phyloP scores from a whole-genome alignment of 306 rosid species.

The Acacia crassicarpa region DNA sequence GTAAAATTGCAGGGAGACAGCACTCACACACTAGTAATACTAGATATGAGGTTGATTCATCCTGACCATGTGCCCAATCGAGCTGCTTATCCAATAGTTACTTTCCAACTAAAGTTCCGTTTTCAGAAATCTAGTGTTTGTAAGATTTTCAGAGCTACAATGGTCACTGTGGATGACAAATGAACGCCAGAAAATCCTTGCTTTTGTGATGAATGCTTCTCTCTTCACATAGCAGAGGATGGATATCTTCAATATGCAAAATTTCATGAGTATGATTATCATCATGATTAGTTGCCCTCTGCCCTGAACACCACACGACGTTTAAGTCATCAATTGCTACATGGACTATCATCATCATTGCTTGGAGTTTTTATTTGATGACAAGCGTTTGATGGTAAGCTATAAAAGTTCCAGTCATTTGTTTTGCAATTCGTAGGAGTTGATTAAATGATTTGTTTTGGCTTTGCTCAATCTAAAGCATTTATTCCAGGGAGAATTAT shows the following conservation, averaged over 20 bases:
- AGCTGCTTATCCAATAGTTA: conserved; percentile 65
- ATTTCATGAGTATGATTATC: conserved; percentile 60
- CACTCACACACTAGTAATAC: conserved; percentile 70
- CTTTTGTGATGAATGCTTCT: conserved; percentile 72
- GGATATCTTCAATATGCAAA: conserved; percentile 55
- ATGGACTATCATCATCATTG: not conserved
- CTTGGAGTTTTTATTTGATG: not conserved
- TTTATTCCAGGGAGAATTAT: too few relatives aligned
- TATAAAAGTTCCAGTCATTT: not conserved
- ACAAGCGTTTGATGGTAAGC: not conserved
- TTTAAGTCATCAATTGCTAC: not conserved
- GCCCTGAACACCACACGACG: not conserved
- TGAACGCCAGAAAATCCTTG: conserved; percentile 75
- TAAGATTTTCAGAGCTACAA: conserved; percentile 76
- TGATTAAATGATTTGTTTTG: not conserved
- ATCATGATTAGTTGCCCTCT: conserved; percentile 47
- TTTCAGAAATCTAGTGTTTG: conserved; percentile 70
- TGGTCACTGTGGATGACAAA: conserved; percentile 72
- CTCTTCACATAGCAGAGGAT: conserved; percentile 64
- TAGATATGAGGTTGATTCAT: conserved; percentile 91
- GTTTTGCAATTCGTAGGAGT: not conserved
- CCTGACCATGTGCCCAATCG: conserved; percentile 63
- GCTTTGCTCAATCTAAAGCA: not conserved
- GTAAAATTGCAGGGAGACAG: conserved; percentile 66
- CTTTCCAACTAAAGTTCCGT: conserved; percentile 65